Base-by-base conservation (phyloP, 179 eudicot species). In the Spergularia azorica region DNA sequence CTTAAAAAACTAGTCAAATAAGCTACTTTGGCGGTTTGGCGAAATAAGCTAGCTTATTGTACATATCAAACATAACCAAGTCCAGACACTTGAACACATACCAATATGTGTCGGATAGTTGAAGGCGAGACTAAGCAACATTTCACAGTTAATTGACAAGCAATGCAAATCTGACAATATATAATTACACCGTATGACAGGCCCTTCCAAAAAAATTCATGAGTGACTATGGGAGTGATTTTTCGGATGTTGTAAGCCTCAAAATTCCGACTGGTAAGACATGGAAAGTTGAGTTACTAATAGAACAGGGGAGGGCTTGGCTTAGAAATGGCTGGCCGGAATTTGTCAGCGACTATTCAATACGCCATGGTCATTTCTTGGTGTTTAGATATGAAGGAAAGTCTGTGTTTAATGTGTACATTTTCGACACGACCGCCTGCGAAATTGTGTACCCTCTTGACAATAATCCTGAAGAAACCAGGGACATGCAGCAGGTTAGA, bases 261-360 rank as follows among this genome's bases (percentile, higher is more conserved):
- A 68, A 46, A 5, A 66, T 51, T 62, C 86, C 76, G 46, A 64
- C 68, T 4, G 79, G 76, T 20, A 75, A 77, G 46, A 57, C 39
- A 10, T 85, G 89, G 90, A 2, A 78, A 68, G 87, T 88, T 0
- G 64, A 84, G 18, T 21, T 89, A 74, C 50, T 46, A 38, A 78
- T 16, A 18, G 77, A 65, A 62, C 15, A 79, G 2, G 85, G 54
- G 1, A 76, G 66, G 26, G 79, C 39, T 75, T 87, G 84, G 86
- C 51, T 91, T 1, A 50, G 70, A 20, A 54, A 85, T 9, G 96
- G 96, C 7, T 91, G 89, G 91, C 61, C 76, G 38, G 71, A 85
- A 52, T 87, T 91, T 54, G 84, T 67, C 20, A 67, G 76, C 9
- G 76, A 76, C 65, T 83, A 84, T 73, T 83, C 88, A 15, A 63